Evolutionary conservation across 1,139 yeast species (phyloP), one percentile per base, ranked within the genome.

Genomic region (Meyerozyma elateridarum): DNA sequence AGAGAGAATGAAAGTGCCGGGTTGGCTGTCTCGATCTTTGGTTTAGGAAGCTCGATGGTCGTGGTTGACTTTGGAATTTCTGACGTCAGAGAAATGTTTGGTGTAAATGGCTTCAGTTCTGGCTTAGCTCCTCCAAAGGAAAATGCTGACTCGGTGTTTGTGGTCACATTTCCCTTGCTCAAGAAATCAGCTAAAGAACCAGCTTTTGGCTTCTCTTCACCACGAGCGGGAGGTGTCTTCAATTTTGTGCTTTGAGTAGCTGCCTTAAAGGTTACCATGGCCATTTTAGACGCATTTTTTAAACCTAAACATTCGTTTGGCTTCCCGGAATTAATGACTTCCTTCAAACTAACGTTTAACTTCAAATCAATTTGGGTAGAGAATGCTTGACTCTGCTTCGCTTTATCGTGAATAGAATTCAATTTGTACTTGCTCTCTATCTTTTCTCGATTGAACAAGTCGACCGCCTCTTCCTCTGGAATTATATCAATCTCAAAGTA

Each of bases 401-500:
- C 73, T 52, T 75, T 75, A 13, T 62, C 73, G 20, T 48, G 40
- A 48, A 59, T 33, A 40, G 73, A 65, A 35, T 62, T 55, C 34
- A 69, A 57, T 37, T 70, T 64, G 45, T 79, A 70, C 35, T 55
- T 56, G 1, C 52, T 38, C 34, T 64, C 71, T 28, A 66, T 49
- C 38, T 67, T 68, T 24, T 66, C 73, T 36, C 62, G 64, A 29
- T 80, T 67, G 35, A 73, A 70, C 25, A 87, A 56, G 40, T 81
- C 88, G 9, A 85, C 65, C 31, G 70, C 53, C 1, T 55, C 38
- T 4, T 56, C 59, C 8, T 65, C 75, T 20, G 62, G 67, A 1
- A 59, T 38, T 0, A 70, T 54, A n/a, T 69, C 74, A 14, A 88
- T 58, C 6, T 78, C 81, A 51, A 82, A 87, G 44, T 85, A 73